Evolutionary conservation across 805 yeast species (phyloP).

Genomic region (Yarrowia divulgata): DNA sequence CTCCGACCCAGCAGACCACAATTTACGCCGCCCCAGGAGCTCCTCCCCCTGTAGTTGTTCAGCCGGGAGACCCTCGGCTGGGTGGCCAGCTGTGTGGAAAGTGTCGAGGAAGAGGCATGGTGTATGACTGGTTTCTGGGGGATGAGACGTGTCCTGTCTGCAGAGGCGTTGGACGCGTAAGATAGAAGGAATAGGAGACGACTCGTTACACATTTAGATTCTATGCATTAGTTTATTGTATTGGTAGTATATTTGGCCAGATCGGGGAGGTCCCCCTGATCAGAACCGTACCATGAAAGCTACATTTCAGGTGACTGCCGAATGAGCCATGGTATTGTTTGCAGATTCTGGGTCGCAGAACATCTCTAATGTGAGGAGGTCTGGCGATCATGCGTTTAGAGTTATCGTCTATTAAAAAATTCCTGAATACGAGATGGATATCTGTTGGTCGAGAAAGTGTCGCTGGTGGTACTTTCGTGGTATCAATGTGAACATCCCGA

Average conservation of each 20-base stretch:
- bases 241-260: background rate
- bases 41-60: slow-evolving; percentile 56
- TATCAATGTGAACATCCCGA: too few species aligned
- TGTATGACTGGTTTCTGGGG: slow-evolving; percentile 60
- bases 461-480: too few species aligned
- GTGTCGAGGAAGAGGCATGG: slow-evolving; percentile 71
- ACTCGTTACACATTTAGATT: slow-evolving; percentile 9
- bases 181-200: background rate
- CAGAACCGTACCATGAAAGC: background rate
- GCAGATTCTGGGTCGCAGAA: too few species aligned
- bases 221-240: background rate
- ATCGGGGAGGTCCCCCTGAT: background rate
- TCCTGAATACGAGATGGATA: too few species aligned
- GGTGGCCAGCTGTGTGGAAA: slow-evolving; percentile 79
- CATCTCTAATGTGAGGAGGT: too few species aligned
- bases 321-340: too few species aligned
- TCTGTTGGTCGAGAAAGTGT: too few species aligned
- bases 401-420: too few species aligned
- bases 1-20: slow-evolving; percentile 42
- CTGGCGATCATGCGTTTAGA: too few species aligned
- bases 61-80: slow-evolving; percentile 78
- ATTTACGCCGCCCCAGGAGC: slow-evolving; percentile 45
- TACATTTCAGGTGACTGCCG: background rate
- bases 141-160: slow-evolving; percentile 70
- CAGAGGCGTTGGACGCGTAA: slow-evolving; percentile 66